Evolutionary conservation across 1,284 basidiomycete species (phyloP), one percentile per base, ranked within the genome.

Genomic region (Taiwanofungus camphoratus): DNA sequence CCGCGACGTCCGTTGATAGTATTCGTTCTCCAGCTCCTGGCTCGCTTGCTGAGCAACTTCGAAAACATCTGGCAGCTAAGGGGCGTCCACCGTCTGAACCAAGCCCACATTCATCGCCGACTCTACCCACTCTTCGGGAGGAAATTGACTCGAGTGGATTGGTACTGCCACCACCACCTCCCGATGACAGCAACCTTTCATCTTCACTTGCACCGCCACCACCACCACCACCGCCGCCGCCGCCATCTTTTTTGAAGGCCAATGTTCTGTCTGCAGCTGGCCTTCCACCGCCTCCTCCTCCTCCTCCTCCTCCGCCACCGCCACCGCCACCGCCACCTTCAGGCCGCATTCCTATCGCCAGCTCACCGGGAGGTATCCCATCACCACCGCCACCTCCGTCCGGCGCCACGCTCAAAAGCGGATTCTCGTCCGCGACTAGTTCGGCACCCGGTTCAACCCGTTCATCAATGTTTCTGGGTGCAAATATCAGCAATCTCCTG

Each of bases 31-130:
- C 66, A 34, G 64, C 64, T 22, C 66, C 71, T 35, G 72, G 70
- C 15, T 71, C 76, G 0, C 67, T 82, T 36, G 73, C 78, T 21
- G 81, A 84, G 34, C 73, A 82, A 54, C 69, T 86, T 34, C 71
- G 65, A 36, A 76, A 74, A 54, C 77, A 76, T 26, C 66, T 81
- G 29, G 63, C 71, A 11, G 58, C 68, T 11, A 69, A 67, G 58
- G 69, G 69, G 13, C 66, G 68, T 34, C 54, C 58, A 13, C 52
- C 64, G 31, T 59, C 64, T 1, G 58, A 59, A 29, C 61, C 66
- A 21, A 62, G 56, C 39, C 58, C 62, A 18, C 51, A 58, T 27
- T 44, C 51, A 33, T 61, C 61, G 2, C 59, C 59, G n/a, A 63
- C 49, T 4, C 56, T 71, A 27, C 58, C 71, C 2, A 58, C 67